Evolutionary conservation across 2,329 filamentous ascomycete species (phyloP), one percentile per base, ranked within the genome.

Genomic region (Xylariomycetidae sp.): DNA sequence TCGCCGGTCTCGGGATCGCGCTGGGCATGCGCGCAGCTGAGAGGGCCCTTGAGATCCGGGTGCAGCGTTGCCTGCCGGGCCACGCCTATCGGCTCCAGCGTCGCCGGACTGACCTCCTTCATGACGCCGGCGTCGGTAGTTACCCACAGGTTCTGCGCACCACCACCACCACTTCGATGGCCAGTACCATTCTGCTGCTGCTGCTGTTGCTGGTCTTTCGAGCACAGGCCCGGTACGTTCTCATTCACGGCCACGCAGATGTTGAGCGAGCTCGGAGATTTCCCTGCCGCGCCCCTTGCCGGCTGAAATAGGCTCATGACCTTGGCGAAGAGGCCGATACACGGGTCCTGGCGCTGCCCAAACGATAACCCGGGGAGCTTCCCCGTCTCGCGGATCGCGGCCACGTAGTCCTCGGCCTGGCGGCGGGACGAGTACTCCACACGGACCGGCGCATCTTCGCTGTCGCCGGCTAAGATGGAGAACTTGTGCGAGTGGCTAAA

Each of bases 1-100:
- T 92, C 85, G 6, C 86, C 85, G 0, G 79, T 88, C 0, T 60
- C 57, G 0, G 81, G 82, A 52, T 92, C 85, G 1, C 74, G 71
- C 34, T 81, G 77, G 0, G 81, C 76, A 53, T 93, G 87, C 0
- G 86, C 75, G 24, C 74, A 80, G 2, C 81, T 80, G 10, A 85
- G 53, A 1, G 70, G 73, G 0, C 86, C 86, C 10, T 65, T 74
- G 10, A 93, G 67, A 0, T 74, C 67, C 0, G 82, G 79, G 52
- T 93, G 80, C 10, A 93, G 65, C 2, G 50, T 52, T 1, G 52
- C 49, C 50, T 90, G 85, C 0, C 57, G 55, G 0, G 76, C 71
- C n/a, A 76, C 54, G 0, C 79, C 77, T 19, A 85, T 58, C 0
- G 85, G 83, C 50, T 90, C 82, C 0, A 93, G 66, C 0, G 85